Evolutionary conservation across 371 early-diverging fungal genomes (phyloP).

Genomic region (Saksenaea oblongispora): DNA sequence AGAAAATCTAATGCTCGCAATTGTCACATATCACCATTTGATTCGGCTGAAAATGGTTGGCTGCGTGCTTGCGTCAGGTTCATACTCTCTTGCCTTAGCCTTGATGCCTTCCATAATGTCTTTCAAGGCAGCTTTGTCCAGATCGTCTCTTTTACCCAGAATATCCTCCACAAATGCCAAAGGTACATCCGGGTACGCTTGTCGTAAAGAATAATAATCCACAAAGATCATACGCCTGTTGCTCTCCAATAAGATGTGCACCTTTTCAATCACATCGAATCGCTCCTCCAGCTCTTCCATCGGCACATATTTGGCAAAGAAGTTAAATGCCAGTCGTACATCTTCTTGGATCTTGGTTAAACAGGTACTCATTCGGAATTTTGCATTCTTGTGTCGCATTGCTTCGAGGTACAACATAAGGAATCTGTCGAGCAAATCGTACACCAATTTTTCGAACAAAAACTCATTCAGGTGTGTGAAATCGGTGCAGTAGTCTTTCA

Average conservation of each 20-base stretch:
- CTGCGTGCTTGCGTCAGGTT: slow-evolving; percentile 46
- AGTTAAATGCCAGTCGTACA: slow-evolving; percentile 59
- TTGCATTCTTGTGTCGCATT: slow-evolving; percentile 73
- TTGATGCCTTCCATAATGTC: slow-evolving; percentile 80
- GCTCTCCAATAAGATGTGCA: slow-evolving; percentile 69
- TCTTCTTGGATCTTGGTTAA: slow-evolving; percentile 72
- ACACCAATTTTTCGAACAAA: slow-evolving; percentile 80
- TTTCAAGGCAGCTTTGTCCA: slow-evolving; percentile 70
- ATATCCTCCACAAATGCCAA: slow-evolving; percentile 78
- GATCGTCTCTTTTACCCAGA: slow-evolving; percentile 74
- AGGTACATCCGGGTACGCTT: slow-evolving; percentile 84
- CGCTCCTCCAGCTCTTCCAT: slow-evolving; percentile 63
- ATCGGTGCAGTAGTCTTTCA: slow-evolving; percentile 89
- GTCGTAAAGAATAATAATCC: slow-evolving; percentile 76
- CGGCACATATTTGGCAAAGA: slow-evolving; percentile 67
- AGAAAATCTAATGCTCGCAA: too few species aligned
- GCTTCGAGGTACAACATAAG: slow-evolving; percentile 84
- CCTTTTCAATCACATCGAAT: slow-evolving; percentile 78
- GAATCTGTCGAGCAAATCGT: slow-evolving; percentile 84
- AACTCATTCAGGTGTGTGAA: slow-evolving; percentile 83
- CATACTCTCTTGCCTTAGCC: slow-evolving; percentile 70
- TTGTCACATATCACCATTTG: slow-evolving; percentile 33
- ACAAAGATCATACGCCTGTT: slow-evolving; percentile 70
- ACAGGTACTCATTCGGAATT: slow-evolving; percentile 65
- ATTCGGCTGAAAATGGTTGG: slow-evolving; percentile 56